Evolutionary conservation across 2,329 filamentous ascomycete genomes (phyloP).

Genomic region (Sclerotinia subarctica): DNA sequence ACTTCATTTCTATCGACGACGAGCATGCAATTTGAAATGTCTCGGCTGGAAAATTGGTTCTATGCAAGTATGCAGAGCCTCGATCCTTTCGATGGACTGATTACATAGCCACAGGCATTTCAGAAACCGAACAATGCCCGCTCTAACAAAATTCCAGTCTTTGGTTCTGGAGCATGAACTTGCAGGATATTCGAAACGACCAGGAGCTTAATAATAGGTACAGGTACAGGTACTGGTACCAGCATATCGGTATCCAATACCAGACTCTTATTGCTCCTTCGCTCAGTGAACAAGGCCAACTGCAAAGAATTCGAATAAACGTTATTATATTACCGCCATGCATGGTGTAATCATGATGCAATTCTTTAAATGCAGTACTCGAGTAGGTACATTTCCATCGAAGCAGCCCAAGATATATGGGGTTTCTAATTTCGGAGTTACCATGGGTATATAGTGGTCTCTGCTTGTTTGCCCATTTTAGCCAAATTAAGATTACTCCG

Average conservation of each 20-base stretch:
- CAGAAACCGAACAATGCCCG: not conserved
- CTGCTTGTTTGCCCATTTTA: not conserved
- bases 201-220: not conserved
- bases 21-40: not conserved
- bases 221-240: not conserved
- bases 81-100: not conserved
- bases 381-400: not conserved
- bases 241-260: not conserved
- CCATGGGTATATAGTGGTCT: not conserved
- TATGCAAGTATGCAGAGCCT: not conserved
- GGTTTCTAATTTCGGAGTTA: slow-evolving; percentile 1
- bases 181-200: not conserved
- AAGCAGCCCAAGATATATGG: not conserved
- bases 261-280: not conserved
- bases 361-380: not conserved
- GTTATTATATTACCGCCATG: not conserved
- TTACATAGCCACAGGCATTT: not conserved
- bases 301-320: too few relatives aligned
- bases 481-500: not conserved
- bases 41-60: not conserved
- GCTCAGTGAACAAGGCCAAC: not conserved
- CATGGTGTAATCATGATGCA: not conserved
- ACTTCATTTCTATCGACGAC: not conserved
- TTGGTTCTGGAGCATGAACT: not conserved
- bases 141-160: not conserved